Conservation (phyloP, 495 filamentous ascomycete genomes). For the Penicillium daleae region DNA sequence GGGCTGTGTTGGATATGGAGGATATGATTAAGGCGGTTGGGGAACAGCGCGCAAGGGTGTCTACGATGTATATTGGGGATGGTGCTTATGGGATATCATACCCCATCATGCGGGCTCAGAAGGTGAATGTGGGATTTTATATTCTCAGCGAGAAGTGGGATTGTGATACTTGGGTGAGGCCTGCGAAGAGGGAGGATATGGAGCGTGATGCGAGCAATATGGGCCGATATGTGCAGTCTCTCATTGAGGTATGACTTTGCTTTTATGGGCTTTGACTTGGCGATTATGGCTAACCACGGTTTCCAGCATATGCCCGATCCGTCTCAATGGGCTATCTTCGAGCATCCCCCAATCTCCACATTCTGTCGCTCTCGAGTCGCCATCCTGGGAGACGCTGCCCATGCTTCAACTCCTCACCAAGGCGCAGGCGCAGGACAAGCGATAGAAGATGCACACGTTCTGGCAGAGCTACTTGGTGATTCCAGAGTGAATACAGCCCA, state of each 20-base stretch:
- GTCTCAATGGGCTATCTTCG: constrained; percentile 66
- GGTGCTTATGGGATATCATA: constrained; percentile 65
- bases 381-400: constrained; percentile 70
- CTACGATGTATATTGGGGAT: constrained; percentile 60
- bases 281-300: neutral
- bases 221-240: constrained; percentile 50
- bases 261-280: neutral
- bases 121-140: constrained; percentile 62
- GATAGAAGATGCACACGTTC: constrained; percentile 67
- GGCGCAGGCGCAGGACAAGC: constrained; percentile 70
- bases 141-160: constrained; percentile 52
- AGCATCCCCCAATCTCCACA: constrained; percentile 57
- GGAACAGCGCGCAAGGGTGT: constrained; percentile 53
- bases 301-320: constrained; percentile 45
- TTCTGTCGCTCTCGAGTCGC: constrained; percentile 59
- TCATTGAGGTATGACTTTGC: constrained; percentile 41
- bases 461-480: constrained; percentile 59
- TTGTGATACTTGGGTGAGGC: constrained; percentile 59
- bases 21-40: constrained; percentile 56
- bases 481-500: constrained; percentile 16
- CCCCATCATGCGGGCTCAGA: constrained; percentile 64
- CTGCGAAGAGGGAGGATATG: constrained; percentile 59
- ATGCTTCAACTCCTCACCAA: constrained; percentile 71
- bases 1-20: constrained; percentile 64
- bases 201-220: constrained; percentile 56